Evolutionary conservation across 2,329 filamentous ascomycete genomes (phyloP).

Genomic region (Talaromyces sp.): DNA sequence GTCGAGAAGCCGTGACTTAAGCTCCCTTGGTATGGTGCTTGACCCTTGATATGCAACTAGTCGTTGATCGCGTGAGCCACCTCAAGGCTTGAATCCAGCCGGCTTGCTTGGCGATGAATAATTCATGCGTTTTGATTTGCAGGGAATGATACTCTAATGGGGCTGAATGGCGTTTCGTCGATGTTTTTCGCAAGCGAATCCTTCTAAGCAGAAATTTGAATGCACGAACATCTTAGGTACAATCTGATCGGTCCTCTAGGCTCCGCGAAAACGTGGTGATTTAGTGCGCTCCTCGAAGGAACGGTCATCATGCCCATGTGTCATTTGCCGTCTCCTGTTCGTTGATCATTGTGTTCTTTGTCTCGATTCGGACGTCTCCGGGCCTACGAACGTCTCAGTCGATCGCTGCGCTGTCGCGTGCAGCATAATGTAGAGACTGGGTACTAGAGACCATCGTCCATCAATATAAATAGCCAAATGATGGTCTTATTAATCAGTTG

Average conservation of each 20-base stretch:
- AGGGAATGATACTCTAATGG: neutral
- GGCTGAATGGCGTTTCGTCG: conserved; percentile 9
- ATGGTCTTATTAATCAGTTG: neutral
- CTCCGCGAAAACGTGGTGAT: neutral
- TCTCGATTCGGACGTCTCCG: neutral
- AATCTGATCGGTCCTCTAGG: neutral
- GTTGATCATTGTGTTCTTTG: neutral
- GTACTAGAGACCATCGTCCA: neutral
- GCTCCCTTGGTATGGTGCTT: neutral
- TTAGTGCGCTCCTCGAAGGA: neutral
- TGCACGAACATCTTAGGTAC: neutral
- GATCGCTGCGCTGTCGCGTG: neutral
- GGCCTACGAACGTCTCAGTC: neutral
- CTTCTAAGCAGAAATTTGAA: neutral
- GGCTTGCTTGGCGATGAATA: neutral
- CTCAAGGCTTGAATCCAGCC: neutral
- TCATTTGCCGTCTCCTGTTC: neutral
- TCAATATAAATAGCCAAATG: neutral
- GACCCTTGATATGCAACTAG: neutral
- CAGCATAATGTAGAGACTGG: neutral
- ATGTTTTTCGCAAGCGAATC: neutral
- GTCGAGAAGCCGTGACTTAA: neutral
- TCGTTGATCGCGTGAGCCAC: conserved; percentile 7
- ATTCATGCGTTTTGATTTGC: conserved; percentile 1
- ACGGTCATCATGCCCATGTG: neutral